Base-by-base conservation (phyloP, 2,329 filamentous ascomycete species). In the Acarospora socialis region DNA sequence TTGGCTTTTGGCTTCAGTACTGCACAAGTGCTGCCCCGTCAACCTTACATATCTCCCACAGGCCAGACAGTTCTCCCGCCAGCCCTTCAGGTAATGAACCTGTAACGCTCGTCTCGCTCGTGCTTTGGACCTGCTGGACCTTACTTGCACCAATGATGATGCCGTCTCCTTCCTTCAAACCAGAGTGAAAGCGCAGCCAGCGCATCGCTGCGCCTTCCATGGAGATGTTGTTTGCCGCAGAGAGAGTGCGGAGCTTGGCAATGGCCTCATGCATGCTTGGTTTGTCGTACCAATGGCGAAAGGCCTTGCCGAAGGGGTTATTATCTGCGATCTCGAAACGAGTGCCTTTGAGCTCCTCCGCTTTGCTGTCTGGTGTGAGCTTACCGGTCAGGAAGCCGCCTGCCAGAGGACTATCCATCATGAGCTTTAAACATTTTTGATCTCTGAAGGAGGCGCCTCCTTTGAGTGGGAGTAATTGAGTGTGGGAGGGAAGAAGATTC, bases 321-420 rank as follows among this genome's bases (percentile, higher is more conserved):
- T 46, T 39, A 9, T 43, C 36, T n/a, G n/a, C n/a, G n/a, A n/a
- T n/a, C 4, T 30, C 39, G 37, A 55, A 43, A 26, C 52, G 45
- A 17, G 52, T 49, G 9, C 51, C 46, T n/a, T n/a, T n/a, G n/a
- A n/a, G n/a, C n/a, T n/a, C n/a, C n/a, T n/a, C n/a, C 16, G 41
- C 36, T 8, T 40, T 18, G 21, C 44, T 27, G 34, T 45, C 37
- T 37, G 44, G 43, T 21, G 47, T 42, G 31, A 51, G 35, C 36
- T 52, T 47, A 9, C 51, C 48, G 5, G 50, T 55, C 13, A 60
- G 36, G 28, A 59, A 57, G 1, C 56, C 57, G 9, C 44, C 50
- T 7, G 48, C 50, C 5, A 52, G 41, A 1, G 48, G 42, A 20
- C 44, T 45, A 13, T 5, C 22, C 14, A 13, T 18, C 12, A 19